Evolutionary conservation across 2,329 filamentous ascomycete genomes (phyloP), one percentile per base, ranked within the genome.

Genomic region (Monilinia fructicola): DNA sequence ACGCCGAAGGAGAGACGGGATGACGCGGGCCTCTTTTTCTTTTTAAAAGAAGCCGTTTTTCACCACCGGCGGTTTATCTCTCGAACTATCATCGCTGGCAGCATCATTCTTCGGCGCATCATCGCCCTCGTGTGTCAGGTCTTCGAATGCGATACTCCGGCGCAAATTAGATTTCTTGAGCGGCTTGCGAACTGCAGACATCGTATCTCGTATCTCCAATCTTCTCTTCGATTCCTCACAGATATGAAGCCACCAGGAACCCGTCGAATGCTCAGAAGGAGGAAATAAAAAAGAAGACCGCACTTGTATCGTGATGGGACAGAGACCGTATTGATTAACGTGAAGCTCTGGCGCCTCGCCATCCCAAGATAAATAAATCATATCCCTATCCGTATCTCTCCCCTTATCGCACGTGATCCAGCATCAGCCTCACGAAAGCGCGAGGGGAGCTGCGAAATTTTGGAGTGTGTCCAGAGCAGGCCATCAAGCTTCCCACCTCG

Each of bases 1-100:
- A 85, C 84, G 0, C 89, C 91, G 76, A 97, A 96, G 0, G 92
- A 96, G 28, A 96, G 82, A 9, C 90, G 86, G 3, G 91, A 83
- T 21, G 87, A 72, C 3, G 80, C 77, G 1, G 77, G 72, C 2
- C 81, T 87, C 4, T 90, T 89, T 74, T 91, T 92, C 77, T 92
- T 94, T 67, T 92, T 94, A 35, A 71, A 72, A 0, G 84, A 85
- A 16, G 78, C 79, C 0, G 81, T 79, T 14, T 14, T 83, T 81
- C 46, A 79, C 79, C 2, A 83, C 68, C 0, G 77, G 75, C 0
- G 85, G 84, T 67, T 79, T 80, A 14, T 76, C 74, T 21, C 14
- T 31, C 5, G 73, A 44, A 28, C 16, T 54, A 6, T 68, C 60
- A 11, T 60, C 38, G 21, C 55, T 67, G 54, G 54, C 54, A 14